Evolutionary conservation across 2,329 filamentous ascomycete species (phyloP), one percentile per base, ranked within the genome.

Genomic region (Cladophialophora yegresii): DNA sequence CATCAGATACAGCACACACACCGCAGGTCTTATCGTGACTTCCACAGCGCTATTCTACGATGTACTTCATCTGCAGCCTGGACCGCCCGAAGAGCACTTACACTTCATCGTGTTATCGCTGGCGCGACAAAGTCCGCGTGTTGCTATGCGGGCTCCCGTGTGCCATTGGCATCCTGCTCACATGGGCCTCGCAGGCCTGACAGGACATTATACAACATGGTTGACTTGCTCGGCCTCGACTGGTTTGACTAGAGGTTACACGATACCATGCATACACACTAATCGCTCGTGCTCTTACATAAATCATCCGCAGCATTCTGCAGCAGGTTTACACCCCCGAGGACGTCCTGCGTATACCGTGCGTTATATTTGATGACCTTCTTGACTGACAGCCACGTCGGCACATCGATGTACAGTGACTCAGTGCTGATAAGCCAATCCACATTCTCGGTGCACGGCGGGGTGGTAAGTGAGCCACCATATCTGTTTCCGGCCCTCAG

Each of bases 331-430:
- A 54, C 51, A 0, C 12, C 23, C 6, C 51, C 51, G 16, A 33
- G 51, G 16, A 20, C 16, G 20, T 54, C 51, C 51, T 54, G 51
- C 51, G 51, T 54, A 54, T 54, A 54, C 51, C 51, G 13, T n/a
- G 51, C 51, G 51, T 54, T 54, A 54, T 54, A 54, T n/a, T 54
- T 54, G 51, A 54, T 32, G 23, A 54, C 51, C 16, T 54, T 54
- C 51, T 32, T 54, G 26, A 33, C 51, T 0, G 51, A 3, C 1
- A 30, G 51, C 51, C 51, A 54, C 3, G 51, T 54, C 28, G 51
- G 28, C 7, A 54, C 23, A 33, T 54, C 51, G 10, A 54, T 54
- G 13, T 30, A 33, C 16, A 33, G 16, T 8, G 33, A 9, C 23
- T 33, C 26, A 5, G 23, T 54, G 51, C 51, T 54, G 28, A 54